A percentile compares a stretch with the other conserved stretches of the same genome.
These are phyloP conservation scores for Solanum habrochaites DNA, from an alignment of 257 asterid species.

Conservation along the genomic window DNA sequence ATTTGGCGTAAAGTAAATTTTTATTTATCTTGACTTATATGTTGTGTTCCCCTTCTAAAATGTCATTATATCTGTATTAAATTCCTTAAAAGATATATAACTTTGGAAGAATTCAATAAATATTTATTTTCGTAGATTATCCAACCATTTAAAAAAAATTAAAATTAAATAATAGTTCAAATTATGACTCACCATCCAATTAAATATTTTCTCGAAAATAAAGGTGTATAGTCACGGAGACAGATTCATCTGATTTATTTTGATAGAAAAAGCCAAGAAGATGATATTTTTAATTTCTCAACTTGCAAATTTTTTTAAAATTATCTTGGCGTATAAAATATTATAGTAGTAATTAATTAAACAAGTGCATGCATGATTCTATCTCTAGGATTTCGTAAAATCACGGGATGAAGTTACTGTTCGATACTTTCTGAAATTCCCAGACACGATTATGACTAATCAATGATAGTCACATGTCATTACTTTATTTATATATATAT, in stretches of 20 bases:
- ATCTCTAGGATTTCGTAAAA: neutral
- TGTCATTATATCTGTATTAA: accelerated
- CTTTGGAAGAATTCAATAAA: accelerated
- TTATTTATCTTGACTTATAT: neutral
- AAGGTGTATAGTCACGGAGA: neutral
- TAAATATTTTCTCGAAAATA: neutral
- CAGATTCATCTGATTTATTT: neutral
- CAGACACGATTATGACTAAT: neutral
- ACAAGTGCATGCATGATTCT: neutral
- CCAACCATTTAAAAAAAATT: too few species aligned
- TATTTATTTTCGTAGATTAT: neutral
- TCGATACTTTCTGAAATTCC: neutral
- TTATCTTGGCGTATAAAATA: neutral
- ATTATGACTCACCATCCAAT: neutral
- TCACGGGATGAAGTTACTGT: neutral
- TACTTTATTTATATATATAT: neutral
- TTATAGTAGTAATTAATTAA: neutral
- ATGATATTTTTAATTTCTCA: neutral
- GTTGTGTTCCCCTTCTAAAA: neutral
- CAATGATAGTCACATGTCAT: neutral
- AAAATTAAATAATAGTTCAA: neutral
- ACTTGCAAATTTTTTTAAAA: neutral
- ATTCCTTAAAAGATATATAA: neutral
- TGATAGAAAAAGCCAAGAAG: neutral
- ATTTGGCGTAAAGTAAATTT: neutral